phyloP scores from a whole-genome alignment of 768 basidiomycete species.

The Kwoniella sp. region DNA sequence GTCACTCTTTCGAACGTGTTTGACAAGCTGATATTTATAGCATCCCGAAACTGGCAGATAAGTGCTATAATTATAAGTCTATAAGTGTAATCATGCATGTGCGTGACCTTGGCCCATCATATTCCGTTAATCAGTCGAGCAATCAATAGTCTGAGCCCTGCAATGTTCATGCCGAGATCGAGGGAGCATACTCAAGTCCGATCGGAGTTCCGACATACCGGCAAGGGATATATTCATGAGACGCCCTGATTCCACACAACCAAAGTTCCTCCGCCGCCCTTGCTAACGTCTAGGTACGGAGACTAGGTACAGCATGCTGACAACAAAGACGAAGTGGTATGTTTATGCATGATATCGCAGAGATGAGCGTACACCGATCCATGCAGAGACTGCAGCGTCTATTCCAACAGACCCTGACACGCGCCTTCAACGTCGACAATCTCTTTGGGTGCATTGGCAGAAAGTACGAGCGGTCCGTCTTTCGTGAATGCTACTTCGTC shows the following conservation, averaged over 20 bases:
- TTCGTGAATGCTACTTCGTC: conserved; percentile 54
- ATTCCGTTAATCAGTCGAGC: not conserved
- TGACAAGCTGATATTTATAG: not conserved
- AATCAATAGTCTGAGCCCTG: not conserved
- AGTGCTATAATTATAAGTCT: not conserved
- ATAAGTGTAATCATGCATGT: not conserved
- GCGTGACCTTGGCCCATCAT: too few relatives aligned
- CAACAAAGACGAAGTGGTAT: too few relatives aligned
- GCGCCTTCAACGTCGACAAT: conserved; percentile 55
- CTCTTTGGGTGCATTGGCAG: conserved; percentile 55
- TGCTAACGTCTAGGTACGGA: too few relatives aligned
- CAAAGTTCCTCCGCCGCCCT: too few relatives aligned
- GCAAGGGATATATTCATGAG: too few relatives aligned
- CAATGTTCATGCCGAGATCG: not conserved
- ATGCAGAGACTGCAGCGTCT: not conserved
- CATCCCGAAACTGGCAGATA: not conserved
- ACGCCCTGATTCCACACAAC: too few relatives aligned
- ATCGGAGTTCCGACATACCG: not conserved
- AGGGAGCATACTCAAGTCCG: not conserved
- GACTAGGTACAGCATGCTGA: not conserved
- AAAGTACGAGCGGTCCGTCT: conserved; percentile 50
- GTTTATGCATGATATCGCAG: not conserved
- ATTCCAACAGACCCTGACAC: conserved; percentile 48
- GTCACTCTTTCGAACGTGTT: conserved; percentile 2
- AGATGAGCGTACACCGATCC: too few relatives aligned